phyloP scores from a whole-genome alignment of 805 yeast genomes.

The Ogataea degrootiae region DNA sequence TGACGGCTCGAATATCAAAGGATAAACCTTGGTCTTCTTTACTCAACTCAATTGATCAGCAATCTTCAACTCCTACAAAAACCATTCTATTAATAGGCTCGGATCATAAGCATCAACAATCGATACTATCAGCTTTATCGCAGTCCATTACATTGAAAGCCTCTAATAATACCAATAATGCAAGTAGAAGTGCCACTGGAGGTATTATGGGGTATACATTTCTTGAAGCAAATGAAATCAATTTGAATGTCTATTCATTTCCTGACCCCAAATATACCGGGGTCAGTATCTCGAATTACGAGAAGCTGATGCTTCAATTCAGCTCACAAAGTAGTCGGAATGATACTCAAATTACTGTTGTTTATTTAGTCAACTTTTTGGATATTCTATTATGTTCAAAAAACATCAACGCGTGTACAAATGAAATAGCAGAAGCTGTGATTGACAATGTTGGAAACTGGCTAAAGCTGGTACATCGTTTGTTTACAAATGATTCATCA shows the following conservation, averaged over 20 bases:
- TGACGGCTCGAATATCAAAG: too few relatives aligned
- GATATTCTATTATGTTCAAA: neutral
- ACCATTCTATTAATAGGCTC: constrained; percentile 11
- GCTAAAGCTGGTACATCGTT: neutral
- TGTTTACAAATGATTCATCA: neutral
- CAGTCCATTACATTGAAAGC: too few relatives aligned
- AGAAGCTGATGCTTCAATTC: neutral
- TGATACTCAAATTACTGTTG: neutral
- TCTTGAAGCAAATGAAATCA: constrained; percentile 3
- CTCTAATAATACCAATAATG: neutral
- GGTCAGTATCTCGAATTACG: neutral
- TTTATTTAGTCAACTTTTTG: neutral
- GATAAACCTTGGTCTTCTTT: constrained; percentile 2
- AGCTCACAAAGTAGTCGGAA: neutral
- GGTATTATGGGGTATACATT: constrained; percentile 10
- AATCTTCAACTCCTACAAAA: neutral
- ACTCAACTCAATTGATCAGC: constrained; percentile 5
- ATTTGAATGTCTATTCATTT: constrained; percentile 8
- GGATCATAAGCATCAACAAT: neutral
- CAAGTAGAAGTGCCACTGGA: neutral
- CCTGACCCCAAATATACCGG: constrained; percentile 1
- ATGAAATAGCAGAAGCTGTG: neutral
- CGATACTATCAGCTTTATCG: neutral
- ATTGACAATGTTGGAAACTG: neutral
- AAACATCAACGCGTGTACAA: neutral